Evolutionary conservation across 2,329 filamentous ascomycete genomes (phyloP).

Genomic region (Alternaria rosae): DNA sequence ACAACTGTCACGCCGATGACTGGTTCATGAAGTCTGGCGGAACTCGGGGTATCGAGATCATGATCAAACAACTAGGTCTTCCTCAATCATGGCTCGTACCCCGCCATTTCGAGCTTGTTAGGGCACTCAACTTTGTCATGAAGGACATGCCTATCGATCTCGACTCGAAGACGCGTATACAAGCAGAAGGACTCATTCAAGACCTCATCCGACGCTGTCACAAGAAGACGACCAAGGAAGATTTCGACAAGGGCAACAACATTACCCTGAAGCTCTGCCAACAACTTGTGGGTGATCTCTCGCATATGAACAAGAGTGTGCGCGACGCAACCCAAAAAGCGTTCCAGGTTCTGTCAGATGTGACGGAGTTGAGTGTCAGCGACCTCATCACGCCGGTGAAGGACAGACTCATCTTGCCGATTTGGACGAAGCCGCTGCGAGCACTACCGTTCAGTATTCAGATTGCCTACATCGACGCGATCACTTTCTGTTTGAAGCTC

Average conservation of each 20-base stretch:
- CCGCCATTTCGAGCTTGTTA: slow-evolving; percentile 86
- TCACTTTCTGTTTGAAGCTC: slow-evolving; percentile 91
- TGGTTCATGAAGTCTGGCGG: slow-evolving; percentile 99
- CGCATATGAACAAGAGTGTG: slow-evolving; percentile 95
- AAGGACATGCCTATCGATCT: slow-evolving; percentile 97
- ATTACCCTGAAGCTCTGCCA: slow-evolving; percentile 80
- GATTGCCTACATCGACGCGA: slow-evolving; percentile 97
- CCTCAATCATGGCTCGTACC: slow-evolving; percentile 83
- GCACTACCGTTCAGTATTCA: slow-evolving; percentile 93
- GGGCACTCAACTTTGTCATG: slow-evolving; percentile 94
- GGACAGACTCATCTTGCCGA: slow-evolving; percentile 85
- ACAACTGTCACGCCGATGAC: slow-evolving; percentile 95
- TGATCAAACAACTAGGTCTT: slow-evolving; percentile 84
- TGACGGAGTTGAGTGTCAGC: slow-evolving; percentile 79
- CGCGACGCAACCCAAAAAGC: slow-evolving; percentile 84
- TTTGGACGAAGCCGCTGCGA: slow-evolving; percentile 92
- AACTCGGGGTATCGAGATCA: slow-evolving; percentile 84
- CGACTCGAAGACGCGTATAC: slow-evolving; percentile 83
- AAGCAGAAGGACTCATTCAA: slow-evolving; percentile 84
- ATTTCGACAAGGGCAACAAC: slow-evolving; percentile 71
- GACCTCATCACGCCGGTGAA: slow-evolving; percentile 90
- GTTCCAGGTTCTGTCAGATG: slow-evolving; percentile 80
- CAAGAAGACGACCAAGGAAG: slow-evolving; percentile 79
- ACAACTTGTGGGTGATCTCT: slow-evolving; percentile 85
- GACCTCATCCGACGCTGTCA: slow-evolving; percentile 80